Base-by-base conservation (phyloP, 1,139 yeast species). In the Kodamaea sp. region DNA sequence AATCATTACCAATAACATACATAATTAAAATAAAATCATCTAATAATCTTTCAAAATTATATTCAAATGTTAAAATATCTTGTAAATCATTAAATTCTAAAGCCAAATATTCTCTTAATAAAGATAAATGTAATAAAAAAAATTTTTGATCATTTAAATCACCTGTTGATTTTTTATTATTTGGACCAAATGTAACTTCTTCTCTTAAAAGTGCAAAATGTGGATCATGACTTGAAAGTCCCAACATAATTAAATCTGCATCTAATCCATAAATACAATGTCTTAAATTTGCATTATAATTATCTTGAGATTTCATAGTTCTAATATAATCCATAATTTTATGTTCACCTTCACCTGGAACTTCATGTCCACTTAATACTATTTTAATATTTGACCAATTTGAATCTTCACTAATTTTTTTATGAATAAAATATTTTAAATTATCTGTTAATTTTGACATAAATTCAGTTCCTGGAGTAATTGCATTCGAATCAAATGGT, bases 341-440 rank as follows among this genome's bases (percentile, higher is more conserved):
- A 67, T 92, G 98, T 67, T 94, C 98, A 60, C 99, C 99, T 73
- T 94, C 98, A 48, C 99, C 99, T 3, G 99, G 99, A n/a, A 89
- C 97, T 50, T 92, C 92, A 49, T 95, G 97, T 38, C 96, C 99
- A 41, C 95, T 85, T 46, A 94, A 79, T 29, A 94, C 78, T 41
- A 94, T 81, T 50, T 89, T 79, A 48, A 88, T 71, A 45, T 82
- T 78, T 49, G 88, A 85, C 98, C 98, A 94, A 39, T 84, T 88
- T 5, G 95, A 79, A 55, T 94, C 98, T 34, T 83, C 81, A 31
- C 95, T 80, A 37, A 92, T 80, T 62, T 94, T 94, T 58, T 87
- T 88, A 50, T 90, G 92, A 41, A 90, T 84, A 74, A 90, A 94
- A 60, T 89, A 94, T 50, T 92, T 81, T 55, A 94, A 71, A 48